Base-by-base conservation (phyloP, 805 yeast genomes). In the Candida montana region DNA sequence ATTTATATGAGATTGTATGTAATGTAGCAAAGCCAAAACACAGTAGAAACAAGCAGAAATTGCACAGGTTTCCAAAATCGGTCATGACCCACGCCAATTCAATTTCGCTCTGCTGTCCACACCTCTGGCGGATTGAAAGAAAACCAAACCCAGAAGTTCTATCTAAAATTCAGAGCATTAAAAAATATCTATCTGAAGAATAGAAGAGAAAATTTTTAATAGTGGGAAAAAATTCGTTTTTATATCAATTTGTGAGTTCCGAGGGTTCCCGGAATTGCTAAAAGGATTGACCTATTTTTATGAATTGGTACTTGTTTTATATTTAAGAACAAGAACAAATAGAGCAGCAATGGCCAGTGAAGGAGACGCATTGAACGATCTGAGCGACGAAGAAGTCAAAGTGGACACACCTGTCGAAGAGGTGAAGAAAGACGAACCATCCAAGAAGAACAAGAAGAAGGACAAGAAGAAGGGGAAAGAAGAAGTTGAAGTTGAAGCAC, bases 21-120 rank as follows among this genome's bases (percentile, higher is more conserved):
- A 16, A 38, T 29, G 33, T 23, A 24, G 34, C 32, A 21, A 28
- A 26, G 36, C 23, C 35, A 31, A 28, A 29, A 21, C 41, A 17
- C 24, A 18, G 4, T 28, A 33, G 35, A 31, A 17, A 30, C 6
- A 28, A 13, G 39, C 12, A 35, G 7, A 26, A 28, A 24, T 15
- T 20, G n/a, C 19, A 23, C 15, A 26, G 33, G 18, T 23, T 36
- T 33, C 17, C 19, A 15, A 15, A 32, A 26, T 11, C 12, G 40
- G 31, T 33, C 24, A 21, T 16, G 40, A 33, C 30, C 38, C 29
- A 31, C 28, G n/a, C 37, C 33, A 12, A 21, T 40, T 64, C 48
- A 41, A 35, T 71, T 59, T 71, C 42, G 55, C 75, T 71, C 75
- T 63, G 75, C 68, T 70, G 77, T 71, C 76, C 75, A 66, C 76